Percentiles rank a stretch among this genome's conserved stretches.
Conservation (phyloP, 495 filamentous ascomycete genomes). For the Daldinia grandis region DNA sequence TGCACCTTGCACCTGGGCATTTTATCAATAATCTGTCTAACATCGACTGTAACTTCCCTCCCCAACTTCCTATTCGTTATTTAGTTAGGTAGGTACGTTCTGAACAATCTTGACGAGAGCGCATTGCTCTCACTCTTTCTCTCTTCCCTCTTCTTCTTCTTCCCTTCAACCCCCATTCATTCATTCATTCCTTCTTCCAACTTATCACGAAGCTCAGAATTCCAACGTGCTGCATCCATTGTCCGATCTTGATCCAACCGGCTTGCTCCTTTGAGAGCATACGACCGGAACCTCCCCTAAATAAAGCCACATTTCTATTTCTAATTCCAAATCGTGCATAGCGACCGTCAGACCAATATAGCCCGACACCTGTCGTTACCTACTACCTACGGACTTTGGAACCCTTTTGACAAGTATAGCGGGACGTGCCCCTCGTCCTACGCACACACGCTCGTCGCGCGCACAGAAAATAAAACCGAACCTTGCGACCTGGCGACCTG, state of each 20-base stretch:
- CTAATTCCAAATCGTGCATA: conserved; percentile 25
- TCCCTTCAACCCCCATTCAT: conserved; percentile 2
- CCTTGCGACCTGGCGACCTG: not conserved
- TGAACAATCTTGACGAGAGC: not conserved
- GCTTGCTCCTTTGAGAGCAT: conserved; percentile 17
- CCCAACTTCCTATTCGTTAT: not conserved
- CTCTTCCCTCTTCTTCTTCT: not conserved
- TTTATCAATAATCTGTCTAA: not conserved
- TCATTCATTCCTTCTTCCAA: conserved; percentile 16
- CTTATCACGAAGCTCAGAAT: conserved; percentile 29
- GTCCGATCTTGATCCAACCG: conserved; percentile 22
- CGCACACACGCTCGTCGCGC: conserved; percentile 10
- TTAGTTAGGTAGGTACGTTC: not conserved
- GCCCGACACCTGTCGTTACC: conserved; percentile 26
- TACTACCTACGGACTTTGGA: conserved; percentile 1
- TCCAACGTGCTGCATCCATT: conserved; percentile 38
- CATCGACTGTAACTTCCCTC: not conserved
- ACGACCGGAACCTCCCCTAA: conserved; percentile 22
- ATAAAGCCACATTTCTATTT: conserved; percentile 27
- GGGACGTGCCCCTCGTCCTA: conserved; percentile 20
- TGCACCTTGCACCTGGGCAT: not conserved
- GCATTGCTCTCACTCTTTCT: not conserved
- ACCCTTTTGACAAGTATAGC: conserved; percentile 1
- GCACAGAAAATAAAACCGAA: conserved; percentile 9
- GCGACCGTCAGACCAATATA: conserved; percentile 29